Conservation (phyloP, 768 basidiomycete genomes). For the Hemileccinum rubropunctum region DNA sequence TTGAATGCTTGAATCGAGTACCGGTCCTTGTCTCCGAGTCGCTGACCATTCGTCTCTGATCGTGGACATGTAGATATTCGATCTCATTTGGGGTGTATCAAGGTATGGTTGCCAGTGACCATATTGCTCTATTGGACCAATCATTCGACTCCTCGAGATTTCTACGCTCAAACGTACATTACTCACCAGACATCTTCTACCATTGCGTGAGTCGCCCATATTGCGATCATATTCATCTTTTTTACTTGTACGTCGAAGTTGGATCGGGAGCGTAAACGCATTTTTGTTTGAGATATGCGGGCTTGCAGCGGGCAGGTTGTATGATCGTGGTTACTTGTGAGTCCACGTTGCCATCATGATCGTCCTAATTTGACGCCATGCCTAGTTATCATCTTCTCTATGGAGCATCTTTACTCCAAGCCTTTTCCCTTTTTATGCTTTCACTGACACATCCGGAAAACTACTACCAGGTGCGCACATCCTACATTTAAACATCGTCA, state of each 20-base stretch:
- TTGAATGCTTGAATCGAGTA: too few relatives aligned
- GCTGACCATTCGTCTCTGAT: not conserved
- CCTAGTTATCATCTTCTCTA: constrained; percentile 17
- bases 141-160: constrained; percentile 27
- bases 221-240: not conserved
- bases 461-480: constrained; percentile 39
- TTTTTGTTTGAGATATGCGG: constrained; percentile 45
- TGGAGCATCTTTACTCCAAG: constrained; percentile 27
- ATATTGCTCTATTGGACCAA: not conserved
- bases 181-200: constrained; percentile 36
- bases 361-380: constrained; percentile 1
- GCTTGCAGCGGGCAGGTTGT: constrained; percentile 36
- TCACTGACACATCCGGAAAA: constrained; percentile 41
- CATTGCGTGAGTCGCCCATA: constrained; percentile 33
- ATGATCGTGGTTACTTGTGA: constrained; percentile 49
- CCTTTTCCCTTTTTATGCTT: constrained; percentile 43
- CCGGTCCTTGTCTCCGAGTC: not conserved
- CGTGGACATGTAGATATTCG: constrained; percentile 33
- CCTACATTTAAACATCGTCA: not conserved
- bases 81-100: constrained; percentile 27
- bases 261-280: constrained; percentile 51
- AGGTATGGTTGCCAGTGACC: constrained; percentile 22
- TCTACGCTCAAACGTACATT: constrained; percentile 37
- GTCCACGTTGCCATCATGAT: constrained; percentile 5
- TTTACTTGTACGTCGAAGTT: constrained; percentile 22